Percentiles rank a stretch among this genome's conserved stretches.
These are phyloP conservation scores for Schizophyllum commune DNA, from an alignment of 1,284 basidiomycete species.

Conservation along the genomic window DNA sequence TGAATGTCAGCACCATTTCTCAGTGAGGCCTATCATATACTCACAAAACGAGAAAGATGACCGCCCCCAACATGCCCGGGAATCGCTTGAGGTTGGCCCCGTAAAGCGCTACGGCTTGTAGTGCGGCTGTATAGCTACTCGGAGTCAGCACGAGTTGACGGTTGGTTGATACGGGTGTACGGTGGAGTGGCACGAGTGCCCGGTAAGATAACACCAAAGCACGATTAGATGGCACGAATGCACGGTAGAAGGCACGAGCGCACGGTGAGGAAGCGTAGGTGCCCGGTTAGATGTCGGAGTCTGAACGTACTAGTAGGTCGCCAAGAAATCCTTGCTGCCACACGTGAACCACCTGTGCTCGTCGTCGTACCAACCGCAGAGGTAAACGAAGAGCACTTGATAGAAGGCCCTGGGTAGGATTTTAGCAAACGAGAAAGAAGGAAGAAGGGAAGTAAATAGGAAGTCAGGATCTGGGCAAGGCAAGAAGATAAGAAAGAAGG, in stretches of 20 bases:
- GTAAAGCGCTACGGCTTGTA: constrained; percentile 62
- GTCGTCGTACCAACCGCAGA: constrained; percentile 46
- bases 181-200: constrained; percentile 72
- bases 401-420: constrained; percentile 26
- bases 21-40: no score
- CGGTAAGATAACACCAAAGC: constrained; percentile 27
- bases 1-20: no score
- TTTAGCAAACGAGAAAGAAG: background rate
- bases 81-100: constrained; percentile 54
- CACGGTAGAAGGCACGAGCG: constrained; percentile 67
- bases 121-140: constrained; percentile 51
- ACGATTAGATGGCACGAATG: constrained; percentile 57
- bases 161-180: constrained; percentile 62
- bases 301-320: constrained; percentile 58
- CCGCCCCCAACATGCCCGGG: constrained; percentile 41
- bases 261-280: constrained; percentile 32
- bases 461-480: constrained; percentile 49
- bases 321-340: constrained; percentile 49
- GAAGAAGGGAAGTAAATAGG: constrained; percentile 55
- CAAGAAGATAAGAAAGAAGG: constrained; percentile 59
- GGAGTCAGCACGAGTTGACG: constrained; percentile 45
- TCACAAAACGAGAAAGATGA: constrained; percentile 42
- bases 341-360: constrained; percentile 24
- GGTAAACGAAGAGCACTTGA: constrained; percentile 32
- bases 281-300: constrained; percentile 15